Base-by-base conservation (phyloP, 805 yeast species). In the Yarrowia alimentaria region DNA sequence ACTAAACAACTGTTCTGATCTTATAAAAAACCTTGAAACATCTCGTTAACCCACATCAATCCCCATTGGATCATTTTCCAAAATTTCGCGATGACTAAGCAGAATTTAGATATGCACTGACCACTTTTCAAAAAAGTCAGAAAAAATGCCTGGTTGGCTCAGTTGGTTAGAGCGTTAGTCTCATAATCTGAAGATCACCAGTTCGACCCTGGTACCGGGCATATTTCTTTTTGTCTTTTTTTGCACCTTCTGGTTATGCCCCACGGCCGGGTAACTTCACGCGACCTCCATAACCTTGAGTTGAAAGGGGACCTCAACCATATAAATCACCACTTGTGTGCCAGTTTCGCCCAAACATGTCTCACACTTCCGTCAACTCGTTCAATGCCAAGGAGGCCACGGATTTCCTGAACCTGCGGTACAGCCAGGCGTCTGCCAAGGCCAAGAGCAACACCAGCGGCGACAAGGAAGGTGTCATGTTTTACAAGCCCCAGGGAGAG, bases 191-290 rank as follows among this genome's bases (percentile, higher is more conserved):
- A 40, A 40, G 47, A 40, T 40, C 47, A 40, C 47, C 47, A 40
- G 47, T 40, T 40, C 47, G 47, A 40, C 33, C 47, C 47, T 40
- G 47, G 47, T 40, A 40, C 47, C 47, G 47, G 47, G 47, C 47
- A 40, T n/a, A n/a, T 9, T 40, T 40, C 47, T 19, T 17, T 24
- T 38, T 40, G 17, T 18, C 1, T 14, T 9, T 5, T 10, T 22
- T n/a, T n/a, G n/a, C n/a, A n/a, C n/a, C n/a, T n/a, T n/a, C n/a
- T n/a, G n/a, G n/a, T n/a, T n/a, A n/a, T n/a, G n/a, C n/a, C n/a
- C n/a, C n/a, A n/a, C n/a, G n/a, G n/a, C n/a, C n/a, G n/a, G n/a
- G n/a, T n/a, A n/a, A n/a, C n/a, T n/a, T n/a, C n/a, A n/a, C n/a
- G n/a, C n/a, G n/a, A n/a, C n/a, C n/a, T n/a, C n/a, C n/a, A n/a